A percentile compares a stretch with the other conserved stretches of the same genome.
Conservation (phyloP, 2,329 filamentous ascomycete species). For the Cladosporium halotolerans region DNA sequence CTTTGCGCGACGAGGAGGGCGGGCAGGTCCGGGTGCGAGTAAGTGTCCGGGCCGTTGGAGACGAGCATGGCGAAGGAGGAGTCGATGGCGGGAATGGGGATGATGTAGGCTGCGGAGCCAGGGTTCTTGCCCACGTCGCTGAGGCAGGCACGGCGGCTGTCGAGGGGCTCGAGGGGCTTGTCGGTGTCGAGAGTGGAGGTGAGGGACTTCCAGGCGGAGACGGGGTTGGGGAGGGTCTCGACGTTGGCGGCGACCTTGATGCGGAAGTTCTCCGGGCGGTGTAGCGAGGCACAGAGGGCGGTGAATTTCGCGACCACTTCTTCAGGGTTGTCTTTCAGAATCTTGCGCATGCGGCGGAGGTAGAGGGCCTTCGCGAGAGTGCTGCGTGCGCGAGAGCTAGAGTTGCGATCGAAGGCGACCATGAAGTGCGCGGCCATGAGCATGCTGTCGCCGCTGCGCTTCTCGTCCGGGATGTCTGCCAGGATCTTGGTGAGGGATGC, state of each 20-base stretch:
- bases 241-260: slow-evolving; percentile 79
- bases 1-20: slow-evolving; percentile 81
- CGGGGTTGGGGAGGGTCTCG: slow-evolving; percentile 64
- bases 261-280: slow-evolving; percentile 79
- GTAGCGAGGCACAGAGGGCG: slow-evolving; percentile 66
- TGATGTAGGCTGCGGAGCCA: slow-evolving; percentile 68
- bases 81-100: slow-evolving; percentile 89
- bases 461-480: slow-evolving; percentile 85
- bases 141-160: slow-evolving; percentile 63
- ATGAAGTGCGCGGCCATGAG: slow-evolving; percentile 60
- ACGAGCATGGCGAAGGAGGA: slow-evolving; percentile 81
- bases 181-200: slow-evolving; percentile 46
- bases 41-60: slow-evolving; percentile 66
- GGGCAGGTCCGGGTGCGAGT: slow-evolving; percentile 69
- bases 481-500: slow-evolving; percentile 71
- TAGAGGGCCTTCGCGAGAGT: slow-evolving; percentile 84
- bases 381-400: slow-evolving; percentile 68
- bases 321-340: slow-evolving; percentile 70
- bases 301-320: slow-evolving; percentile 73
- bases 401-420: slow-evolving; percentile 71
- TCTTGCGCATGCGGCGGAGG: slow-evolving; percentile 74
- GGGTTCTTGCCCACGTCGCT: slow-evolving; percentile 68
- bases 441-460: slow-evolving; percentile 73
- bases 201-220: slow-evolving; percentile 70
- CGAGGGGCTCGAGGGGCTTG: slow-evolving; percentile 61